Conservation (phyloP, 495 filamentous ascomycete genomes). For the Penicillium cinerascens region DNA sequence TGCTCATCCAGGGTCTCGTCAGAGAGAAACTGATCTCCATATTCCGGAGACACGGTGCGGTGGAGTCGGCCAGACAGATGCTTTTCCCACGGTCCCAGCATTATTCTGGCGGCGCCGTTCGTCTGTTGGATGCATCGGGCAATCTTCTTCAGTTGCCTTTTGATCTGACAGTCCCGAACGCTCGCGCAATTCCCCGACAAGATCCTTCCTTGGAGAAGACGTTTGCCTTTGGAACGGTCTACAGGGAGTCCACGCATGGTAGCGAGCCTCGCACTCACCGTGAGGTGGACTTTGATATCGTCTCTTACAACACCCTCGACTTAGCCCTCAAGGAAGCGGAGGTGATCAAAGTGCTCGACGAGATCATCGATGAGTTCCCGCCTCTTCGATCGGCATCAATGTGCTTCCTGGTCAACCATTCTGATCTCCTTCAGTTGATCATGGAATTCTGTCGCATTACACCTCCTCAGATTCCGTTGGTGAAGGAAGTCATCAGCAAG, state of each 20-base stretch:
- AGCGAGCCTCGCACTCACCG: constrained; percentile 76
- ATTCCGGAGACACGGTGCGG: constrained; percentile 88
- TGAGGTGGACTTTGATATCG: constrained; percentile 94
- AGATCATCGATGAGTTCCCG: constrained; percentile 81
- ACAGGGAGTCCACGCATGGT: constrained; percentile 72
- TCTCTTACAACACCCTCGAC: constrained; percentile 73
- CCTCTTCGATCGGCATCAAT: constrained; percentile 64
- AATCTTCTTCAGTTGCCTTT: constrained; percentile 86
- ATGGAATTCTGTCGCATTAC: constrained; percentile 86
- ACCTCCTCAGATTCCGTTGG: constrained; percentile 58
- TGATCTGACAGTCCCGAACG: constrained; percentile 87
- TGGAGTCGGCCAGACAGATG: constrained; percentile 69
- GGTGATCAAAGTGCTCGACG: constrained; percentile 89
- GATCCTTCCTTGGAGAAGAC: constrained; percentile 66
- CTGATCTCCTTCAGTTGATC: constrained; percentile 74
- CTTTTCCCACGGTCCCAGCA: constrained; percentile 78
- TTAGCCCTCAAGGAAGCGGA: constrained; percentile 92
- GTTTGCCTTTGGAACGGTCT: constrained; percentile 87
- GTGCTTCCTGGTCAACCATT: constrained; percentile 93
- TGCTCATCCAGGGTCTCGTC: constrained; percentile 69
- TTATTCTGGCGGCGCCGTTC: constrained; percentile 69
- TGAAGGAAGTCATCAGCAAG: constrained; percentile 83
- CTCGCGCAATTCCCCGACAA: constrained; percentile 75
- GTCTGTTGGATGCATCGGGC: constrained; percentile 76
- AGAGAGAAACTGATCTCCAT: constrained; percentile 72